Evolutionary conservation across 257 asterid genomes (phyloP).

Genomic region (Galeopsis tetrahit): DNA sequence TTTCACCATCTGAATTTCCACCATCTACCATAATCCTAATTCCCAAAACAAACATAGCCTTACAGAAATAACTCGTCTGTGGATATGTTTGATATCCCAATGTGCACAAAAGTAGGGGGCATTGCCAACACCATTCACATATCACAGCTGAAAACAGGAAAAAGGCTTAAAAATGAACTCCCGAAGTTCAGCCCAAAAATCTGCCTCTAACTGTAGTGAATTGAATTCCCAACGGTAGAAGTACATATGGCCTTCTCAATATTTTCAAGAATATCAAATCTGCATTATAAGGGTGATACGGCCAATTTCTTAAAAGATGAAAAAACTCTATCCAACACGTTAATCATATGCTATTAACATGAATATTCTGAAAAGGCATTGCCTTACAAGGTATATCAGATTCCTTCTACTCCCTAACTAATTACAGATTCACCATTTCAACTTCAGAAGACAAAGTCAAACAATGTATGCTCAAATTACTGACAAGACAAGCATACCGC

Average conservation of each 20-base stretch:
- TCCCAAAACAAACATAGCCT: no score
- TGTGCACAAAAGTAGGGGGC: no score
- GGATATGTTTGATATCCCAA: no score
- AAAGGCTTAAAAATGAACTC: no score
- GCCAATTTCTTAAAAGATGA: conserved; percentile 4
- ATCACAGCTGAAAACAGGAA: no score
- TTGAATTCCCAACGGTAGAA: neutral
- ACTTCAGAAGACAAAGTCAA: conserved; percentile 10
- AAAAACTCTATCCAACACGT: neutral
- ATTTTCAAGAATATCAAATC: neutral
- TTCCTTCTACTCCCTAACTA: neutral
- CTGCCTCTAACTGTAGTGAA: neutral
- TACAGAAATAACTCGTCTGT: no score
- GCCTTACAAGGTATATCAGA: neutral
- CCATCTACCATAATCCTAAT: no score
- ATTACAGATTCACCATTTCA: neutral
- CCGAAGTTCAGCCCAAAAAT: neutral
- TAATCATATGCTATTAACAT: conserved; percentile 10
- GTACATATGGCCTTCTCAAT: neutral
- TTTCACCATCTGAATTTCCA: no score
- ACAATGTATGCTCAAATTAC: conserved; percentile 6
- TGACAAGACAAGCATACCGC: conserved; percentile 20
- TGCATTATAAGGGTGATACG: neutral
- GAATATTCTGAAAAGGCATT: neutral
- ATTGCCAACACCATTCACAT: no score